These are phyloP conservation scores for Amorphotheca resinae DNA, from an alignment of 495 filamentous ascomycete genomes.

Conservation along the genomic window DNA sequence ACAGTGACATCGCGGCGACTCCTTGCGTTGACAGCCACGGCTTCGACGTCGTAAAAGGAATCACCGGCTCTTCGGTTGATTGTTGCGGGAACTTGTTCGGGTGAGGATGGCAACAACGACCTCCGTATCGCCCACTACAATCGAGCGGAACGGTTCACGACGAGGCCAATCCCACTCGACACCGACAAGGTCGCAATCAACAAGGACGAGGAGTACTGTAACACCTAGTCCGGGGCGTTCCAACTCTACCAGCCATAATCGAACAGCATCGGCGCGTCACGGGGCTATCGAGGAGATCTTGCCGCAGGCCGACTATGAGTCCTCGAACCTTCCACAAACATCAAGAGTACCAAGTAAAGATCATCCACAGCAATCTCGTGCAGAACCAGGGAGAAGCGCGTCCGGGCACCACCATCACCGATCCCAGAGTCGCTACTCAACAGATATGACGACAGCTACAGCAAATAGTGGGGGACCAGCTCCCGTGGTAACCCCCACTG, in stretches of 20 bases:
- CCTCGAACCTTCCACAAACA: slow-evolving; percentile 27
- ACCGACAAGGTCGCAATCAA: slow-evolving; percentile 16
- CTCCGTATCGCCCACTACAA: slow-evolving; percentile 10
- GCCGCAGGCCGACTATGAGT: slow-evolving; percentile 31
- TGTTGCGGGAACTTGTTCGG: background rate
- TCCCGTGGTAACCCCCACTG: slow-evolving; percentile 29
- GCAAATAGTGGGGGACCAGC: slow-evolving; percentile 35
- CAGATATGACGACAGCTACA: slow-evolving; percentile 21
- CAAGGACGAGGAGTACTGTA: slow-evolving; percentile 6
- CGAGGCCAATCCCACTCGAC: slow-evolving; percentile 10
- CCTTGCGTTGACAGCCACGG: too few relatives aligned
- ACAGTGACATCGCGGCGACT: too few relatives aligned
- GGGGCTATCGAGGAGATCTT: slow-evolving; percentile 23
- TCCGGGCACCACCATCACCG: slow-evolving; percentile 5
- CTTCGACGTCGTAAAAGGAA: background rate
- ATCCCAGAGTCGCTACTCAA: slow-evolving; percentile 7
- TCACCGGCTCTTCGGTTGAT: slow-evolving; percentile 3
- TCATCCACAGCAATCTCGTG: slow-evolving; percentile 21
- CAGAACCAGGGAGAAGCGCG: slow-evolving; percentile 9
- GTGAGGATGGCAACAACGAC: slow-evolving; percentile 14
- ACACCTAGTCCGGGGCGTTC: slow-evolving; percentile 22
- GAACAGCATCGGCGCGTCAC: slow-evolving; percentile 21
- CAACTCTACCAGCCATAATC: slow-evolving; percentile 23
- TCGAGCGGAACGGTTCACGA: slow-evolving; percentile 11
- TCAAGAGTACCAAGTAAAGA: slow-evolving; percentile 29